Evolutionary conservation across 305 asterid genomes (phyloP), one percentile per base, ranked within the genome.

Genomic region (Fraxinus latifolia): DNA sequence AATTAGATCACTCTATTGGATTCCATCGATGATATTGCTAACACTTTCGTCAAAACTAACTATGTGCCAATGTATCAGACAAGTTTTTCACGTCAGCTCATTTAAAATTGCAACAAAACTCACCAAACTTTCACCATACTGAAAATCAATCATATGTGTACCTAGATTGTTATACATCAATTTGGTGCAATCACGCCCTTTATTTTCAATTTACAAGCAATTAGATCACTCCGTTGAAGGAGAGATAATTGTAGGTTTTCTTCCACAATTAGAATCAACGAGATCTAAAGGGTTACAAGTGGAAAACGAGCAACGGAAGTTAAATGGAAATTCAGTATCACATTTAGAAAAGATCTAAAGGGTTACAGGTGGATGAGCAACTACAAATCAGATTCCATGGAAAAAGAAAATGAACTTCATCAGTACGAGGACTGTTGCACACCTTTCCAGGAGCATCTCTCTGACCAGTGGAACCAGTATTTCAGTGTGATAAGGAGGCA

Each of bases 391-490:
- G 37, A 53, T 58, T 17, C 7, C 9, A 7, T 11, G 33, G 19
- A 50, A 67, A 53, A 27, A 6, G 29, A 65, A 34, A 44, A 76
- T 32, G n/a, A 33, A 78, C 71, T 55, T 82, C 6, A 79, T n/a
- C 19, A 70, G 72, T 21, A 9, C 0, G 72, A 62, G 76, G 19
- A 73, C 71, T n/a, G 75, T 55, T 15, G 75, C 85, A 39, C 62
- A 95, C 99, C 99, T 86, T 95, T 86, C 98, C 99, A 7, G 99
- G 96, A 80, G 97, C 88, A 86, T 94, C 98, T 89, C 97, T 90
- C 86, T 94, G 98, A 85, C 99, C 98, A 39, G 97, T 94, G 70
- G 98, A 94, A 72, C 99, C 98, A 77, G 81, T 74, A 87, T 94
- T 90, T 83, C 99, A 84, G 83, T 94, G 99, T 11, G 98, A 90